Base-by-base conservation (phyloP, 768 basidiomycete genomes). In the Amanita pallidorosea region DNA sequence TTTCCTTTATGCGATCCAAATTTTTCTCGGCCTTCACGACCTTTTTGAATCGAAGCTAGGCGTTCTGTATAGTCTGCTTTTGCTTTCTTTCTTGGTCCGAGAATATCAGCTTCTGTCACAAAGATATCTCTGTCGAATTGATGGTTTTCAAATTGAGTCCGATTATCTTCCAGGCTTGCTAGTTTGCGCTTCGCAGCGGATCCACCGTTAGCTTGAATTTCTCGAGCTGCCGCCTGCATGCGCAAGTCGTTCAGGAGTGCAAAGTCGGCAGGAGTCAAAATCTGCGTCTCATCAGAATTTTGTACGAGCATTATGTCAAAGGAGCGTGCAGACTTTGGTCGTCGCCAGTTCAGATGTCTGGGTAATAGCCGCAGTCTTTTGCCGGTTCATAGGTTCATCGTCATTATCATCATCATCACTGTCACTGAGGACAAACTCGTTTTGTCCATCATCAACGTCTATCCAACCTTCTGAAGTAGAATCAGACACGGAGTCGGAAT, bases 231-330 rank as follows among this genome's bases (percentile, higher is more conserved):
- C 0, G 85, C 88, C 67, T 90, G 76, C 45, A 90, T 75, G 2
- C 85, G 83, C 17, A 98, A 80, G 57, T 96, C 90, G 60, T 89
- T 88, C 47, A 98, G 74, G 47, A 96, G 66, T 0, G 88, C 88
- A 62, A 97, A 99, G 65, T 99, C 96, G 27, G 93, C 93, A 0
- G 96, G 96, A 0, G 96, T 98, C 38, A 98, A 79, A 59, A 99
- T 98, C 92, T 96, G 53, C 9, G 29, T 23, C 38, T 37, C 41
- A 38, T n/a, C 47, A 22, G 18, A 45, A 33, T 15, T 37, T 27
- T 44, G 36, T 45, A 37, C 18, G 50, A 23, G 52, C 12, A 13
- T 5, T 13, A 11, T 36, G 42, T 15, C 49, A 41, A 45, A 35
- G 27, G 20, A 37, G 23, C 3, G 27, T 43, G n/a, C 52, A 58